Conservation (phyloP, 139 green algal genomes). For the Limnomonas spitsbergensis region DNA sequence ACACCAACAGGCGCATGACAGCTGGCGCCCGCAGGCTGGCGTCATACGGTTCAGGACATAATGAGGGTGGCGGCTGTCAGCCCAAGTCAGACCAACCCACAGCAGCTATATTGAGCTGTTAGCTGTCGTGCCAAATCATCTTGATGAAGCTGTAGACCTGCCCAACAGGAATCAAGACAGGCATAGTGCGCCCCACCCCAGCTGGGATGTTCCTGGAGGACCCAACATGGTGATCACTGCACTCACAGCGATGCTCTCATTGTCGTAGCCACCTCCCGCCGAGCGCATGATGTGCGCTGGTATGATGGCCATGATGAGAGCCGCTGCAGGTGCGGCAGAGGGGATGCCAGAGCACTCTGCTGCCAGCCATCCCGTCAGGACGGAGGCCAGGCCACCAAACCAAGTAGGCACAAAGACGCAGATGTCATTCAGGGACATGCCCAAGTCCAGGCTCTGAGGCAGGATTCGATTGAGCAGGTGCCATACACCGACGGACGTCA, state of each 20-base stretch:
- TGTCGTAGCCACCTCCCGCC: constrained; percentile 15
- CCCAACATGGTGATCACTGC: too few relatives aligned
- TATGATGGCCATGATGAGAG: constrained; percentile 15
- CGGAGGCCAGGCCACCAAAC: constrained; percentile 10
- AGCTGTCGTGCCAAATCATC: too few relatives aligned
- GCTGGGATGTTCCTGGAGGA: too few relatives aligned
- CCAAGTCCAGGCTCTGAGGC: not conserved
- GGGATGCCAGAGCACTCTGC: constrained; percentile 7
- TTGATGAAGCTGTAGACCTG: too few relatives aligned
- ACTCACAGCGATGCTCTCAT: not conserved
- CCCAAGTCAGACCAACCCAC: too few relatives aligned
- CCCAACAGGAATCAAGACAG: too few relatives aligned
- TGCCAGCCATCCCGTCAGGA: constrained; percentile 7
- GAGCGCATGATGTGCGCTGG: constrained; percentile 22
- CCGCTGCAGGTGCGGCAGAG: constrained; percentile 3
- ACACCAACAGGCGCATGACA: too few relatives aligned
- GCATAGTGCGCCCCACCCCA: too few relatives aligned
- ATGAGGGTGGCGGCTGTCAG: too few relatives aligned
- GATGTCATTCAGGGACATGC: constrained; percentile 20
- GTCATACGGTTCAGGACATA: too few relatives aligned
- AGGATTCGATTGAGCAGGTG: constrained; percentile 1
- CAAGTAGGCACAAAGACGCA: constrained; percentile 11
- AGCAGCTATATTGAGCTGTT: too few relatives aligned
- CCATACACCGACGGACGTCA: constrained; percentile 51
- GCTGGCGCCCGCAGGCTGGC: too few relatives aligned